Evolutionary conservation across 306 rosid genomes (phyloP).

Genomic region (Ziziphus jujuba): DNA sequence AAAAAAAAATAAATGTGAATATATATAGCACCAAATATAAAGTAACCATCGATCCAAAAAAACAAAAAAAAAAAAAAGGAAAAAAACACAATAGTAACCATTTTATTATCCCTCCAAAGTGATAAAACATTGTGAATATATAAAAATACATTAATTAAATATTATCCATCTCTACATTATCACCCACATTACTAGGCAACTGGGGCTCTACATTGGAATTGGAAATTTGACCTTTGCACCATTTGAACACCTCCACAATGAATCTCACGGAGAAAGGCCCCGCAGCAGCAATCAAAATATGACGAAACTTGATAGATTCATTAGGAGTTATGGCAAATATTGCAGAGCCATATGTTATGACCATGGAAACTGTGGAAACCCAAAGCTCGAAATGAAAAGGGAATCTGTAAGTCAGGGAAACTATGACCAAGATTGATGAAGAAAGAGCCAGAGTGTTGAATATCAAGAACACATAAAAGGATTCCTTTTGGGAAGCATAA

Average conservation of each 20-base stretch:
- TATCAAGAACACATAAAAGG: constrained; percentile 28
- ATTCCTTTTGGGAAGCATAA: not conserved
- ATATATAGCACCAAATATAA: no score
- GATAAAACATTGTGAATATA: no score
- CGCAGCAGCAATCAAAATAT: not conserved
- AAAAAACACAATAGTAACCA: no score
- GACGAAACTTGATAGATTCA: not conserved
- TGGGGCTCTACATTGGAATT: no score
- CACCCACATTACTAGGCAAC: no score
- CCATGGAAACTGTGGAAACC: no score
- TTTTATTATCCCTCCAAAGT: no score
- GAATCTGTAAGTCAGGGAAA: constrained; percentile 22
- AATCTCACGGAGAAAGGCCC: not conserved
- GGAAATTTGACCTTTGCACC: not conserved
- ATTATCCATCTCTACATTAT: no score
- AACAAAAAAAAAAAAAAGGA: no score
- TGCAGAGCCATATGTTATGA: not conserved
- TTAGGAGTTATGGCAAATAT: constrained; percentile 1
- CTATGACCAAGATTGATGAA: constrained; percentile 21
- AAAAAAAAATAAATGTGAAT: no score
- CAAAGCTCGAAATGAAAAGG: constrained; percentile 22
- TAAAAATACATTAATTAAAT: no score
- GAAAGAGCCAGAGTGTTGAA: constrained; percentile 39
- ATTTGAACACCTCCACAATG: not conserved
- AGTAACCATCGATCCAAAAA: no score